Conservation (phyloP, 306 rosid genomes). For the Prunus padus region DNA sequence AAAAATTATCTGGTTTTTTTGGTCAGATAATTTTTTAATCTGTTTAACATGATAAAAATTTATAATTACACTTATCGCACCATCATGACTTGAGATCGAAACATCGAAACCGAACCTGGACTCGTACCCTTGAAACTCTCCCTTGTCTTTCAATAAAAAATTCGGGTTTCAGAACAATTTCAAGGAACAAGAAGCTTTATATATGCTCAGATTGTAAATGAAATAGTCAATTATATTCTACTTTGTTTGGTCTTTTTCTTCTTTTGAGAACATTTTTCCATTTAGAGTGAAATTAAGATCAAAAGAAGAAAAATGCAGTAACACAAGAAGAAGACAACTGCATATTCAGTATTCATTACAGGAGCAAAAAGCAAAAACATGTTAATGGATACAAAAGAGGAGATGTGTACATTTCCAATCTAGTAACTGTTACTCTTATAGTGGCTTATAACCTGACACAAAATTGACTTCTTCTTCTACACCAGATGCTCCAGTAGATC, state of each 20-base stretch:
- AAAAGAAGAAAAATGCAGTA: background rate
- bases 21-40: too few species aligned
- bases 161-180: too few species aligned
- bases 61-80: too few species aligned
- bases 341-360: background rate
- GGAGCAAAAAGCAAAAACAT: background rate
- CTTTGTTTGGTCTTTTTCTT: background rate
- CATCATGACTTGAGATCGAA: too few species aligned
- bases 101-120: too few species aligned
- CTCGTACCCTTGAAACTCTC: too few species aligned
- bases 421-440: constrained; percentile 9
- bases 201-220: too few species aligned
- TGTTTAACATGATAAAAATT: too few species aligned
- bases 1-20: too few species aligned
- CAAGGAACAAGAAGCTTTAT: too few species aligned
- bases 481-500: constrained; percentile 6
- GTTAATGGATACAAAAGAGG: background rate
- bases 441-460: constrained; percentile 19
- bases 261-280: background rate
- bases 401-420: constrained; percentile 13
- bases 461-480: constrained; percentile 25
- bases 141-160: too few species aligned
- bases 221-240: background rate
- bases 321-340: background rate
- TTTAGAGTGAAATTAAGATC: background rate